phyloP scores from a whole-genome alignment of 2,329 filamentous ascomycete genomes.

The Cladophialophora psammophila region DNA sequence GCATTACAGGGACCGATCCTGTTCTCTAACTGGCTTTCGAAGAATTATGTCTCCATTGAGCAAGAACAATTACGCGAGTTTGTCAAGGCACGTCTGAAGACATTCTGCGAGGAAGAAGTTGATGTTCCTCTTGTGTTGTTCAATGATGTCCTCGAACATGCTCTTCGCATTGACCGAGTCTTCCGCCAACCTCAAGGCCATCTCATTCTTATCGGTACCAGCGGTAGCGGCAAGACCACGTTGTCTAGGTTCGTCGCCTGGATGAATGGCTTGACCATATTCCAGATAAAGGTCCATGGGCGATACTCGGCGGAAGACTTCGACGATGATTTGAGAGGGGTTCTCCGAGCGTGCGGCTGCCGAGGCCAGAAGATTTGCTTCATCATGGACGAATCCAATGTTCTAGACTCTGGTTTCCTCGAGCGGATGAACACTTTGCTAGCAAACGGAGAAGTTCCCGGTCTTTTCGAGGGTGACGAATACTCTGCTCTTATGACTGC shows the following conservation, averaged over 20 bases:
- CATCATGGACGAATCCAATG: constrained; percentile 99
- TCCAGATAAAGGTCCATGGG: constrained; percentile 99
- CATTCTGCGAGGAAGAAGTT: constrained; percentile 99
- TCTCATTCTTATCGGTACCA: constrained; percentile 97
- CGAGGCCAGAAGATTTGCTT: constrained; percentile 99
- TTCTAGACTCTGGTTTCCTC: constrained; percentile 96
- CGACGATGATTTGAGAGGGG: constrained; percentile 93
- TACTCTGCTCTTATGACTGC: constrained; percentile 98
- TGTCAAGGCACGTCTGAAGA: constrained; percentile 94
- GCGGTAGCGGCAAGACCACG: constrained; percentile 97
- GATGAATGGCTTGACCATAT: constrained; percentile 99
- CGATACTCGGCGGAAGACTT: constrained; percentile 99
- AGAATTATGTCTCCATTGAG: constrained; percentile 97
- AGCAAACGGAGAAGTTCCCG: constrained; percentile 98
- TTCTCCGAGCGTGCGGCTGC: constrained; percentile 90
- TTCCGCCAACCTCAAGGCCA: constrained; percentile 98
- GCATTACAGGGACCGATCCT: constrained; percentile 92
- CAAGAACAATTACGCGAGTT: constrained; percentile 95
- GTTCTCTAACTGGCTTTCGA: constrained; percentile 99
- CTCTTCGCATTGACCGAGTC: constrained; percentile 95
- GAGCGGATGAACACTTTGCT: constrained; percentile 99
- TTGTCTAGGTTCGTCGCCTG: constrained; percentile 97
- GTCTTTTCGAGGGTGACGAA: constrained; percentile 98
- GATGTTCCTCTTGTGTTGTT: constrained; percentile 99
- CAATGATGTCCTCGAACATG: constrained; percentile 98